Conservation (phyloP, 2,329 filamentous ascomycete genomes). For the Myriosclerotinia curreyana region DNA sequence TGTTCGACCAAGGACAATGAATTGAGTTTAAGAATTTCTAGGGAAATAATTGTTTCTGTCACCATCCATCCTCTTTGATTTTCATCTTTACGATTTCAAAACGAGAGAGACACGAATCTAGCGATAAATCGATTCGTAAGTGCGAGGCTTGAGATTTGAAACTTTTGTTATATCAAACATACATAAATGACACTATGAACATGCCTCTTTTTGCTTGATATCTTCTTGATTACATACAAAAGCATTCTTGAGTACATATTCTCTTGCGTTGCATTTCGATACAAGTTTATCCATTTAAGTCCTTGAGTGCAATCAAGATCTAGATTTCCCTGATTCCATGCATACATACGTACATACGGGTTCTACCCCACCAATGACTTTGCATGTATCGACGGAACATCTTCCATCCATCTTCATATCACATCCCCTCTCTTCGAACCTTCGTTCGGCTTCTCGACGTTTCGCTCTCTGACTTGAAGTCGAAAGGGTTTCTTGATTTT, state of each 20-base stretch:
- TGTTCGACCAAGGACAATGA: not conserved
- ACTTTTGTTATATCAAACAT: not conserved
- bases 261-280: not conserved
- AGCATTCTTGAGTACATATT: too few relatives aligned
- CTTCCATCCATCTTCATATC: not conserved
- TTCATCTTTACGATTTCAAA: not conserved
- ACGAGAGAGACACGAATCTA: not conserved
- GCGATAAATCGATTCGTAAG: slow-evolving; percentile 9
- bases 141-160: not conserved
- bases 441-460: not conserved
- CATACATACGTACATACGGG: slow-evolving; percentile 2
- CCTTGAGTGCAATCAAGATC: not conserved
- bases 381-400: not conserved
- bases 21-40: not conserved
- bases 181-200: not conserved
- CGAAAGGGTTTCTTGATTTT: not conserved
- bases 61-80: not conserved
- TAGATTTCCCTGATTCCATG: not conserved
- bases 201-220: not conserved
- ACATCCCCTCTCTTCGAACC: not conserved
- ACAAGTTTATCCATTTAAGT: not conserved
- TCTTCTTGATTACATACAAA: not conserved
- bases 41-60: slow-evolving; percentile 2
- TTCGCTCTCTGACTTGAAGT: not conserved
- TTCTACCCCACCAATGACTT: slow-evolving; percentile 9